Evolutionary conservation across 169 alveolate genomes (phyloP).

Genomic region (Theileria sp.): DNA sequence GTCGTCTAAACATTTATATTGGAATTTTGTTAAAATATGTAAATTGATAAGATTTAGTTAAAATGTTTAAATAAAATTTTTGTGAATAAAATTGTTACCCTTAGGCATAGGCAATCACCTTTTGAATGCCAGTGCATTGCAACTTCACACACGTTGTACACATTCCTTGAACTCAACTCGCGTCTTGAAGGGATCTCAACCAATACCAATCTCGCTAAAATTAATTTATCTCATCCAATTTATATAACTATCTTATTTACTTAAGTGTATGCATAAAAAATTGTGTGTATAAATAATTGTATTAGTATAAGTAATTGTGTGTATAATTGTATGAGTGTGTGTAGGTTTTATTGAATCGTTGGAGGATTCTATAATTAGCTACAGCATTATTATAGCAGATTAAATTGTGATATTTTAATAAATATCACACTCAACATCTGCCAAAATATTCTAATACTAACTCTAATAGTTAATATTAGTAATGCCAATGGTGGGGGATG

Average conservation of each 20-base stretch:
- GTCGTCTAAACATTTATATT: slow-evolving; percentile 63
- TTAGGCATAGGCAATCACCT: slow-evolving; percentile 86
- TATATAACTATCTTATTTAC: not conserved
- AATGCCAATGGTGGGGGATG: too few relatives aligned
- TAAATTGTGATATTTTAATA: not conserved
- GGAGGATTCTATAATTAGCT: not conserved
- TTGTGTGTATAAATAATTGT: not conserved
- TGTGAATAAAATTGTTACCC: slow-evolving; percentile 34
- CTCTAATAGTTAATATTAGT: too few relatives aligned
- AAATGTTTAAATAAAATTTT: too few relatives aligned
- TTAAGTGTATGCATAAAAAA: not conserved
- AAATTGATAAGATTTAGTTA: too few relatives aligned
- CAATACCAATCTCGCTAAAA: slow-evolving; percentile 73
- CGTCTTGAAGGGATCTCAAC: slow-evolving; percentile 83
- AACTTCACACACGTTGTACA: slow-evolving; percentile 81
- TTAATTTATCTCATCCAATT: too few relatives aligned
- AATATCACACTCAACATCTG: slow-evolving; percentile 12
- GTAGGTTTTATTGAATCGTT: not conserved
- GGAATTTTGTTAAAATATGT: not conserved
- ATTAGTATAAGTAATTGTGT: not conserved
- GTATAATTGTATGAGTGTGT: not conserved
- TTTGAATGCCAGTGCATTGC: slow-evolving; percentile 88
- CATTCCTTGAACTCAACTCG: slow-evolving; percentile 85
- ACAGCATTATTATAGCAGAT: slow-evolving; percentile 9
- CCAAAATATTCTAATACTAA: not conserved